Conservation (phyloP, 2,329 filamentous ascomycete species). For the Eutypella sp. region DNA sequence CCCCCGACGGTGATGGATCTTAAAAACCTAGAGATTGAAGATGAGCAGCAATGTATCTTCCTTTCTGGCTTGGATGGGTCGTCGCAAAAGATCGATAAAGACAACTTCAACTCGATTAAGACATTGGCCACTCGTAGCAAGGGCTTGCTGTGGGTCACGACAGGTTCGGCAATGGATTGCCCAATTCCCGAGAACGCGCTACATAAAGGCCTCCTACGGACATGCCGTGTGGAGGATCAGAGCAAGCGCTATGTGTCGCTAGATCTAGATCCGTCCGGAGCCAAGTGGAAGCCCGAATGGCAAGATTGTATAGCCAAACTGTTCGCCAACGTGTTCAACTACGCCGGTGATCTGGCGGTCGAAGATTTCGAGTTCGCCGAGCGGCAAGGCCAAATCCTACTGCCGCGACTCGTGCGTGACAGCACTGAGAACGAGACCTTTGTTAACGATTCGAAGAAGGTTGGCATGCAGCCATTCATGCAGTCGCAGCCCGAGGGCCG, state of each 20-base stretch:
- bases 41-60: constrained; percentile 7
- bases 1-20: neutral
- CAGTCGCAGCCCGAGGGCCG: too few species aligned
- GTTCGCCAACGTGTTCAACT: constrained; percentile 13
- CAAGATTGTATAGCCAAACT: constrained; percentile 9
- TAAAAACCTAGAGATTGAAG: neutral
- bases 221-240: neutral
- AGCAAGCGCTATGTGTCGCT: constrained; percentile 6
- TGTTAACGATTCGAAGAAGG: too few species aligned
- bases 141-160: constrained; percentile 10
- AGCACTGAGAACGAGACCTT: too few species aligned
- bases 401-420: too few species aligned
- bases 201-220: neutral
- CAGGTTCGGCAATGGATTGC: neutral
- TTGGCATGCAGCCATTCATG: too few species aligned
- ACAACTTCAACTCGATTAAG: constrained; percentile 5
- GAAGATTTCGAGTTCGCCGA: constrained; percentile 17
- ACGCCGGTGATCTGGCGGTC: neutral
- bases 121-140: constrained; percentile 4
- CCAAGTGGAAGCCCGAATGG: constrained; percentile 9
- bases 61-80: constrained; percentile 9
- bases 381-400: constrained; percentile 4
- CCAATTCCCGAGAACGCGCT: neutral
- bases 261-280: constrained; percentile 8
- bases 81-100: too few species aligned